Base-by-base conservation (phyloP, 2,329 filamentous ascomycete species). In the Sclerotinia subarctica region DNA sequence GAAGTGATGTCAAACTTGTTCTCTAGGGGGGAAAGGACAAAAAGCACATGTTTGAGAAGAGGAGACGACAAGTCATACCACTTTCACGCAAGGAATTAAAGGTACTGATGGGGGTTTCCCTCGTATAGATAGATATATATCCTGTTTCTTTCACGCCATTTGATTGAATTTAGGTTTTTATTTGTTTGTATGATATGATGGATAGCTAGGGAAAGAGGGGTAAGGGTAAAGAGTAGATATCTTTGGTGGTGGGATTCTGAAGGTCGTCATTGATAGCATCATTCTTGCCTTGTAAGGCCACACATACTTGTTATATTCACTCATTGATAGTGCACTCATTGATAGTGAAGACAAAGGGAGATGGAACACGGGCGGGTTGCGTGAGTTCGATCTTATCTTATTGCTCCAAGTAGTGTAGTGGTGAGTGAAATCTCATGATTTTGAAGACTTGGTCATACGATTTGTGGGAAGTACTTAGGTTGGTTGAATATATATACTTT, bases 41-140 rank as follows among this genome's bases (percentile, higher is more conserved):
- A 42, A 56, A 35, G 35, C 53, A 35, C 53, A 56, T 56, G 53
- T 56, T 56, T 35, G 53, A 56, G 29, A 35, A n/a, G 35, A 32
- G 53, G n/a, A 38, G 53, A 56, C 21, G n/a, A 35, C 53, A 11
- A 15, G 29, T 35, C 53, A 56, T 56, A 38, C 53, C 53, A 38
- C 53, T n/a, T n/a, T 7, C 32, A 26, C 21, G 53, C 29, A 13
- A 56, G 35, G 35, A 6, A 24, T 56, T n/a, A n/a, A n/a, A n/a
- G n/a, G 29, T 35, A n/a, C 35, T 5, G 38, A 42, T 42, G 38
- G 38, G 38, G 38, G 17, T 42, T 35, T 21, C 32, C 29, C 29
- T 32, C 53, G n/a, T 38, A 42, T 42, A 42, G 38, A 5, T 17
- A 5, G 38, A 5, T 17, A 5, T 42, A 5, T 17, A 5, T 42